phyloP scores from a whole-genome alignment of 2,329 filamentous ascomycete genomes.

The Herpotrichia juniperi region DNA sequence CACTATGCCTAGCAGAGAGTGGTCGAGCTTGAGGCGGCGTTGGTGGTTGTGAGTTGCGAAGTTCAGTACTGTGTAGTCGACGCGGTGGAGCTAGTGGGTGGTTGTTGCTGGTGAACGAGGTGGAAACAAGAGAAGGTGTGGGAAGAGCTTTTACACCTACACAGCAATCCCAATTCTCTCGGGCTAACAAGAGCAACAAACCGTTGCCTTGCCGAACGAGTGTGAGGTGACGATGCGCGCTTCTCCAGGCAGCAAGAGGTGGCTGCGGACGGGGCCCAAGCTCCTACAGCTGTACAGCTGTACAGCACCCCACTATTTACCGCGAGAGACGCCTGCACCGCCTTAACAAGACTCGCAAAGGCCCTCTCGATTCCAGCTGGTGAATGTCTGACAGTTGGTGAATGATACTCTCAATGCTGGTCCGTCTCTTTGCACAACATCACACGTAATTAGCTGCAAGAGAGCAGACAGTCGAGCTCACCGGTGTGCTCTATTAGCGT shows the following conservation, averaged over 20 bases:
- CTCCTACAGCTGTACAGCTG: neutral
- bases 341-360: no score
- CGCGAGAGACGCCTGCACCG: neutral
- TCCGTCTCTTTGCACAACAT: no score
- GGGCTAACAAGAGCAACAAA: constrained; percentile 3
- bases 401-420: no score
- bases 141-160: neutral
- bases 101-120: neutral
- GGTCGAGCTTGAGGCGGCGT: neutral
- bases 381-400: no score
- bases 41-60: neutral
- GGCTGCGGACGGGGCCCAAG: constrained; percentile 6
- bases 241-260: constrained; percentile 13
- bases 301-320: constrained; percentile 1
- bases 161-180: neutral
- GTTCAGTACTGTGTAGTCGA: neutral
- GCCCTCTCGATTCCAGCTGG: no score
- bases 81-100: neutral
- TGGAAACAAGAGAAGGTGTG: neutral
- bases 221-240: constrained; percentile 1
- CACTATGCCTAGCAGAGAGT: no score
- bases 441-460: no score
- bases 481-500: neutral
- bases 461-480: neutral
- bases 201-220: constrained; percentile 8